phyloP scores from a whole-genome alignment of 2,329 filamentous ascomycete species.

The Hypoxylon sp. region DNA sequence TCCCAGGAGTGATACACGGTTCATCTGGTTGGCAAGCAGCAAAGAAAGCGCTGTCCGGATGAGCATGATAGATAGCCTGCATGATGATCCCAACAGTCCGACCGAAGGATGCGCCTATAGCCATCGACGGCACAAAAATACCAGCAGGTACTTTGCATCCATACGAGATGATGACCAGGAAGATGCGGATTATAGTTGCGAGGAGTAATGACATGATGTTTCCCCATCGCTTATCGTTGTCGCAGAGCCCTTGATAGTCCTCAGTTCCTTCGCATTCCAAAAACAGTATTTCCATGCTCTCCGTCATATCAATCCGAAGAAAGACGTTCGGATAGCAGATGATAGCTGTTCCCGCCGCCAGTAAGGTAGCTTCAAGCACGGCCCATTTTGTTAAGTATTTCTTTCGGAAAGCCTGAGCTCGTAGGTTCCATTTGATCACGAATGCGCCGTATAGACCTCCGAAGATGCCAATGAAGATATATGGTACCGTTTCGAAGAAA shows the following conservation, averaged over 20 bases:
- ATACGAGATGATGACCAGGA: constrained; percentile 95
- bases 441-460: constrained; percentile 96
- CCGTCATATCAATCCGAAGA: constrained; percentile 96
- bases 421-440: constrained; percentile 97
- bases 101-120: constrained; percentile 93
- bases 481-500: constrained; percentile 96
- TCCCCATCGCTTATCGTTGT: constrained; percentile 78
- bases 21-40: constrained; percentile 89
- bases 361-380: constrained; percentile 85
- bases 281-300: constrained; percentile 99
- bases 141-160: constrained; percentile 98
- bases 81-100: constrained; percentile 95
- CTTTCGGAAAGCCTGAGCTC: constrained; percentile 92
- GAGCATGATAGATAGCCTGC: constrained; percentile 86
- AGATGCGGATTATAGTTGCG: constrained; percentile 84
- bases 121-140: constrained; percentile 99
- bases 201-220: constrained; percentile 84
- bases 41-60: constrained; percentile 88
- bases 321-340: constrained; percentile 99
- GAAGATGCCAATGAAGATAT: constrained; percentile 90
- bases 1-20: constrained; percentile 96
- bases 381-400: constrained; percentile 89
- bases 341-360: constrained; percentile 87
- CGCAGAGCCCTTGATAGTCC: constrained; percentile 91
- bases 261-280: constrained; percentile 90